Conservation (phyloP, 1,284 basidiomycete genomes). For the Ustilago trichophora region DNA sequence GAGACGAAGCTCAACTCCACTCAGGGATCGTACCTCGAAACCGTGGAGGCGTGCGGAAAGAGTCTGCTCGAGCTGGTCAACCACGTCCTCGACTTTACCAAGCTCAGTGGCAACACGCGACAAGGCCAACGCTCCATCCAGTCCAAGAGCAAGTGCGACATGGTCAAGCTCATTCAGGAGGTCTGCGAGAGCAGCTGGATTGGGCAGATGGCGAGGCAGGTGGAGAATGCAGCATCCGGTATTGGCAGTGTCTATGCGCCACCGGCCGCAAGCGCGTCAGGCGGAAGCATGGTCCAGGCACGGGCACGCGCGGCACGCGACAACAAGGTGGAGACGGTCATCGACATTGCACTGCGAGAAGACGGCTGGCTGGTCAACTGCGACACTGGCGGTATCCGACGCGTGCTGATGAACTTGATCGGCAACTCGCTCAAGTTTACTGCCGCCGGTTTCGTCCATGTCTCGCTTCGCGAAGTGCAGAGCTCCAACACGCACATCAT, state of each 20-base stretch:
- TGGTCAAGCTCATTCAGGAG: constrained; percentile 90
- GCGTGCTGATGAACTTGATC: constrained; percentile 93
- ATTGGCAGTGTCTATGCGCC: constrained; percentile 94
- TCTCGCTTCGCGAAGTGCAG: constrained; percentile 79
- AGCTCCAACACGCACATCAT: constrained; percentile 73
- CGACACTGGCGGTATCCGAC: constrained; percentile 89
- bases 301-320: constrained; percentile 31
- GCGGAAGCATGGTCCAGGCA: constrained; percentile 22
- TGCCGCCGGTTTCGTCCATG: constrained; percentile 83
- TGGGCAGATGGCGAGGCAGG: constrained; percentile 82
- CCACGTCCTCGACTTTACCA: constrained; percentile 95
- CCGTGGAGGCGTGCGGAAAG: constrained; percentile 69
- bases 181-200: constrained; percentile 96
- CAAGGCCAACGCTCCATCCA: constrained; percentile 24
- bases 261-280: constrained; percentile 25
- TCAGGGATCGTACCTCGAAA: constrained; percentile 86
- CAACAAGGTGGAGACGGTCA: constrained; percentile 81
- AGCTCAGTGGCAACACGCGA: constrained; percentile 80
- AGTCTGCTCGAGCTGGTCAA: constrained; percentile 77
- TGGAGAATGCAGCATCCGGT: constrained; percentile 68
- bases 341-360: constrained; percentile 81
- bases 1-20: constrained; percentile 83
- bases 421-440: constrained; percentile 93
- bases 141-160: constrained; percentile 69
- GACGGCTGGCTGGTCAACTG: constrained; percentile 86